Evolutionary conservation across 2,329 filamentous ascomycete genomes (phyloP).

Genomic region (Phyllosticta capitalensis): DNA sequence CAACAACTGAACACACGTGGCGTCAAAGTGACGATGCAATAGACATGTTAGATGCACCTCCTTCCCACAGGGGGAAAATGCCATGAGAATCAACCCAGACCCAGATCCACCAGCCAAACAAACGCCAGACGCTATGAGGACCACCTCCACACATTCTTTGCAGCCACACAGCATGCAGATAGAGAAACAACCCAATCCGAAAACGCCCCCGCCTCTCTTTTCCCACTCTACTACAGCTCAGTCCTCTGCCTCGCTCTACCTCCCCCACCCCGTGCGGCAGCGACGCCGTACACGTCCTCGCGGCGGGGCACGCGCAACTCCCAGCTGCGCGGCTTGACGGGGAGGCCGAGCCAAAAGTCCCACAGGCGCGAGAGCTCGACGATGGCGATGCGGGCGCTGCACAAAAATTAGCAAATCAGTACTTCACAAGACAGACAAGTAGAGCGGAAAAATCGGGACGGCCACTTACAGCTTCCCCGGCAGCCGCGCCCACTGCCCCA

Average conservation of each 20-base stretch:
- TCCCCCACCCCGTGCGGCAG: neutral
- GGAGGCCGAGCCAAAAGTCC: slow-evolving; percentile 55
- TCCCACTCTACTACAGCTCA: neutral
- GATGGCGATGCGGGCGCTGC: slow-evolving; percentile 42
- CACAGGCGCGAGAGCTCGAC: slow-evolving; percentile 48
- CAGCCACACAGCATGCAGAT: no score
- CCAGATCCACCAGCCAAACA: no score
- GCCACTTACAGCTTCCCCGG: slow-evolving; percentile 60
- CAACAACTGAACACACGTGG: neutral
- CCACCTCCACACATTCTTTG: no score
- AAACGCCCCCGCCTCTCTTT: no score
- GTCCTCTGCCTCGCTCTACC: neutral
- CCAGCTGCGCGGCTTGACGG: slow-evolving; percentile 49
- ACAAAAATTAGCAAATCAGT: neutral
- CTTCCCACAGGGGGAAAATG: no score
- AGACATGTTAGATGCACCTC: no score
- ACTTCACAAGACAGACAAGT: neutral
- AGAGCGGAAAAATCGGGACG: neutral
- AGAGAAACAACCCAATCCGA: no score
- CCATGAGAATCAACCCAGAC: neutral
- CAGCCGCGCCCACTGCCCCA: slow-evolving; percentile 59
- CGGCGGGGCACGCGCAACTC: slow-evolving; percentile 27
- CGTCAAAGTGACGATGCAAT: no score
- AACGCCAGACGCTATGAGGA: no score
- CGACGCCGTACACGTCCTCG: neutral